phyloP scores from a whole-genome alignment of 768 basidiomycete genomes.

The Auriscalpium vulgare region DNA sequence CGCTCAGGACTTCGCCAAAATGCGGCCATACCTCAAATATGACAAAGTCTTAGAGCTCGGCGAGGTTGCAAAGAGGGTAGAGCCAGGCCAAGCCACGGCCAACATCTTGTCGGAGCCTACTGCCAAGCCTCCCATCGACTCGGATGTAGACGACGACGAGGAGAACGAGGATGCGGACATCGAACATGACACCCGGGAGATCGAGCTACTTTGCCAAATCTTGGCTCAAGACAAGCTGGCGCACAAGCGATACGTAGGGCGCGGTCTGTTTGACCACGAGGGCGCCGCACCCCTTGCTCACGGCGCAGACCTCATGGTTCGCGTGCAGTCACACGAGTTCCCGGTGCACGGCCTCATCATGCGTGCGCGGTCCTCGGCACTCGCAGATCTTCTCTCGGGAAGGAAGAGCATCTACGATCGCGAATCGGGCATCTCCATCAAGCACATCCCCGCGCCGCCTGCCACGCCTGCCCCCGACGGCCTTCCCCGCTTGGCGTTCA shows the following conservation, averaged over 20 bases:
- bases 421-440: constrained; percentile 22
- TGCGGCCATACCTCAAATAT: constrained; percentile 50
- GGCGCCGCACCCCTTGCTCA: constrained; percentile 21
- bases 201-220: constrained; percentile 19
- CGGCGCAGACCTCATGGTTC: constrained; percentile 60
- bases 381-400: constrained; percentile 37
- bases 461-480: not conserved
- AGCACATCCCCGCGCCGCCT: constrained; percentile 18
- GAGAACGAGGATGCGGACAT: constrained; percentile 25
- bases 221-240: constrained; percentile 8
- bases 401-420: constrained; percentile 5
- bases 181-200: constrained; percentile 27
- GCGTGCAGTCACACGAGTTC: constrained; percentile 35
- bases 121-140: not conserved
- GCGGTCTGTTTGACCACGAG: not conserved
- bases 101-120: not conserved
- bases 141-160: constrained; percentile 11
- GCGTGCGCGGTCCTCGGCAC: constrained; percentile 42
- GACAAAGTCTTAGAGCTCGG: constrained; percentile 13
- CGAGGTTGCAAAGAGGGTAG: not conserved
- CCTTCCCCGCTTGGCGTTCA: constrained; percentile 32
- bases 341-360: constrained; percentile 65
- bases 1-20: constrained; percentile 52
- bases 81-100: not conserved
- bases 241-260: not conserved